These are phyloP conservation scores for Paecilomyces formosus DNA, from an alignment of 2,329 filamentous ascomycete genomes.

Conservation along the genomic window DNA sequence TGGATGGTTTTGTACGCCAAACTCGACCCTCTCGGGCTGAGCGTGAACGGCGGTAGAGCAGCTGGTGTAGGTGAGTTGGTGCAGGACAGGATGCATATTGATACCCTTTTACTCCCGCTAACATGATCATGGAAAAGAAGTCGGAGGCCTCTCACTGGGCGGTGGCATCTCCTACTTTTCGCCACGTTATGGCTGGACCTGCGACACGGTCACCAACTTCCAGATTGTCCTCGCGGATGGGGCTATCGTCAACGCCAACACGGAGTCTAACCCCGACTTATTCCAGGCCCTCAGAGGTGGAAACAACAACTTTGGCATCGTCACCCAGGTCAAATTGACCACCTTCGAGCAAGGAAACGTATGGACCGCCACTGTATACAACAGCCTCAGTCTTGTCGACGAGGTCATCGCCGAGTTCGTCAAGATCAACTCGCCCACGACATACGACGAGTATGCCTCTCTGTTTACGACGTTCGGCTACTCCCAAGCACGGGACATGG, in stretches of 20 bases:
- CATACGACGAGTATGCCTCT: slow-evolving; percentile 1
- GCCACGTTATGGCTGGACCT: slow-evolving; percentile 17
- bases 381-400: neutral
- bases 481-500: neutral
- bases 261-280: slow-evolving; percentile 15
- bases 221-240: slow-evolving; percentile 31
- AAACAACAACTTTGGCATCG: slow-evolving; percentile 29
- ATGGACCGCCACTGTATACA: neutral
- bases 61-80: neutral
- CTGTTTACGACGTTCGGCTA: neutral
- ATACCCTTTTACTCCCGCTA: neutral
- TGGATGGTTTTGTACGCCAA: slow-evolving; percentile 2
- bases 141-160: slow-evolving; percentile 1
- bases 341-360: slow-evolving; percentile 11
- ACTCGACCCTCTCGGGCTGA: neutral
- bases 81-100: neutral
- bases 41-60: neutral
- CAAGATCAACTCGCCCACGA: neutral
- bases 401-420: neutral
- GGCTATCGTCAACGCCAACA: slow-evolving; percentile 20
- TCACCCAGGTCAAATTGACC: slow-evolving; percentile 16
- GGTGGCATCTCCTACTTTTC: slow-evolving; percentile 13
- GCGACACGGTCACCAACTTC: slow-evolving; percentile 24
- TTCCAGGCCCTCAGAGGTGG: slow-evolving; percentile 28
- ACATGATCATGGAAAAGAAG: neutral